phyloP scores from a whole-genome alignment of 176 grass and related monocot species.

The Aegilops sharonensis region DNA sequence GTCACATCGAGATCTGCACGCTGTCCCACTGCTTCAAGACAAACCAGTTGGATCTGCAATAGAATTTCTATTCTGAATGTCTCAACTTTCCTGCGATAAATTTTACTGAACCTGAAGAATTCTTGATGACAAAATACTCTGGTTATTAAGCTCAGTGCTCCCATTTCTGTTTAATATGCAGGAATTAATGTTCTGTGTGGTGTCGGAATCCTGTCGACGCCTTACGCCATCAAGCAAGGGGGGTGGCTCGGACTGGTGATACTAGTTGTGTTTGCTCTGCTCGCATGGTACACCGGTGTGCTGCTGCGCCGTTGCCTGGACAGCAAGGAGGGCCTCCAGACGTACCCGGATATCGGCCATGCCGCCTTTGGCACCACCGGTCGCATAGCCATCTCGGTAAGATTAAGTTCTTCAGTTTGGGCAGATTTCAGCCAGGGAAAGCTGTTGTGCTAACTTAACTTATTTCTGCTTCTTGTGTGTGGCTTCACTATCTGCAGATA shows the following conservation, averaged over 20 bases:
- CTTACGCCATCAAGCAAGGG: no score
- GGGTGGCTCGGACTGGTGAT: no score
- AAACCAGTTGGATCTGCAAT: background rate
- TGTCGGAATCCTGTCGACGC: no score
- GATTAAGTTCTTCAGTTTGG: background rate
- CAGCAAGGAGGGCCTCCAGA: conserved; percentile 69
- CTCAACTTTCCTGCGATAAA: no score
- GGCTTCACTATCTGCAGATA: conserved; percentile 58
- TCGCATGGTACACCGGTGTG: conserved; percentile 83
- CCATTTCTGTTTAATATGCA: background rate
- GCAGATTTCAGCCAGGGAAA: background rate
- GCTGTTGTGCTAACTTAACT: conserved; percentile 13
- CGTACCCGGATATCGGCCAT: conserved; percentile 93
- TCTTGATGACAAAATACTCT: background rate
- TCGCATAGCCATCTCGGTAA: conserved; percentile 78
- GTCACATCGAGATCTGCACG: conserved; percentile 12
- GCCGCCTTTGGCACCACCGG: conserved; percentile 81
- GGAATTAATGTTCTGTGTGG: background rate
- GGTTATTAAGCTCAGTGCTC: background rate
- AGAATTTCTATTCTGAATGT: no score
- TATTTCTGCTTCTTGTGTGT: background rate
- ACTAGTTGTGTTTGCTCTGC: conserved; percentile 35
- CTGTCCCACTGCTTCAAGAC: background rate
- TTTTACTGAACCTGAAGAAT: background rate
- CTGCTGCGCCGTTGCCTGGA: conserved; percentile 81